These are phyloP conservation scores for Massarina eburnea DNA, from an alignment of 2,329 filamentous ascomycete genomes.

Conservation along the genomic window DNA sequence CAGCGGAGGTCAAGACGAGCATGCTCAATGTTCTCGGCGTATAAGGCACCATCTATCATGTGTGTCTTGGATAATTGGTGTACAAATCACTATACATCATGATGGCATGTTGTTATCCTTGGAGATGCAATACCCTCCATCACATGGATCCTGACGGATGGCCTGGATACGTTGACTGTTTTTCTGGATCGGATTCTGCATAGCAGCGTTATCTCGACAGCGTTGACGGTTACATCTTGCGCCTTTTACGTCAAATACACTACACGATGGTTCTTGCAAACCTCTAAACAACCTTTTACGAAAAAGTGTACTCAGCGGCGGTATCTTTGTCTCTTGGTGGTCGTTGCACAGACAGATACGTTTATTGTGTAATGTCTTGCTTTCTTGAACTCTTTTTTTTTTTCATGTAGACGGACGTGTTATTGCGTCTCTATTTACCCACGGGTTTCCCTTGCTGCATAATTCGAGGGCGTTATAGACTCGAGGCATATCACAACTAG, in stretches of 20 bases:
- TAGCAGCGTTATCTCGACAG: slow-evolving; percentile 1
- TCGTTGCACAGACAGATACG: neutral
- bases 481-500: neutral
- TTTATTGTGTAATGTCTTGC: neutral
- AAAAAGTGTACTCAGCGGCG: neutral
- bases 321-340: neutral
- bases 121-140: neutral
- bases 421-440: neutral
- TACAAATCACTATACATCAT: slow-evolving; percentile 12
- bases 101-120: slow-evolving; percentile 10
- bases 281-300: neutral
- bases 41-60: neutral
- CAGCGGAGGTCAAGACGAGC: slow-evolving; percentile 46
- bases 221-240: neutral
- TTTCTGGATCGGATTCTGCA: slow-evolving; percentile 1
- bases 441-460: neutral
- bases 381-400: neutral
- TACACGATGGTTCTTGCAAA: neutral
- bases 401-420: neutral
- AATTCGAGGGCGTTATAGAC: neutral
- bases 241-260: too few species aligned
- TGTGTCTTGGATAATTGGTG: slow-evolving; percentile 9
- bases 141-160: slow-evolving; percentile 5
- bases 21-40: slow-evolving; percentile 28
- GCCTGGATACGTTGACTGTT: slow-evolving; percentile 4